Conservation (phyloP, 148 eudicot species). For the Oxyria digyna region DNA sequence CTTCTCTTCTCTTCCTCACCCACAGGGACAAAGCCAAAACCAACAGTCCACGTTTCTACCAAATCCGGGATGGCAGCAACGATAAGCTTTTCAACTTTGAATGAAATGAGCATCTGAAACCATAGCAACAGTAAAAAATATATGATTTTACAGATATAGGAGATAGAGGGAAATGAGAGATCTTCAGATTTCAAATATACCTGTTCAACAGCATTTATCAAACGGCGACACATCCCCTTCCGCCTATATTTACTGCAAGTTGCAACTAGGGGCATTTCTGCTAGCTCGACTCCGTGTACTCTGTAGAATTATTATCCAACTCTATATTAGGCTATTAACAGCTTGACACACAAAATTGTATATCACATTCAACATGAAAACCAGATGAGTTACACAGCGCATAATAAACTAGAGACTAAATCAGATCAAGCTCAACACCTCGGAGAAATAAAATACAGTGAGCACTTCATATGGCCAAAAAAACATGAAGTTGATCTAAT, state of each 20-base stretch:
- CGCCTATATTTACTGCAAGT: conserved; percentile 88
- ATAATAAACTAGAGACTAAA: neutral
- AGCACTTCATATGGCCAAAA: neutral
- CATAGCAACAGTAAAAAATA: conserved; percentile 10
- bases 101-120: conserved; percentile 63
- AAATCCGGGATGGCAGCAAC: conserved; percentile 70
- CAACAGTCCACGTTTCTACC: conserved; percentile 81
- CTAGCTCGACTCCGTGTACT: conserved; percentile 82
- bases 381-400: conserved; percentile 2
- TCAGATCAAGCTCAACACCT: neutral
- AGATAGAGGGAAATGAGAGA: neutral
- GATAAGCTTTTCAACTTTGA: conserved; percentile 81
- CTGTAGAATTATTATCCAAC: conserved; percentile 27
- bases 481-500: neutral
- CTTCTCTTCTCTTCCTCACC: conserved; percentile 55
- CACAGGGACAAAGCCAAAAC: conserved; percentile 77
- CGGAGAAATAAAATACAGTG: neutral
- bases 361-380: neutral
- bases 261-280: conserved; percentile 95
- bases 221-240: conserved; percentile 85
- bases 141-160: neutral
- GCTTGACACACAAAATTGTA: neutral
- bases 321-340: neutral
- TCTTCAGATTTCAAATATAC: conserved; percentile 21
- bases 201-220: conserved; percentile 64